Percentiles rank a stretch among this genome's conserved stretches.
These are phyloP conservation scores for Xylariales sp. DNA, from an alignment of 2,329 filamentous ascomycete species.

Conservation along the genomic window DNA sequence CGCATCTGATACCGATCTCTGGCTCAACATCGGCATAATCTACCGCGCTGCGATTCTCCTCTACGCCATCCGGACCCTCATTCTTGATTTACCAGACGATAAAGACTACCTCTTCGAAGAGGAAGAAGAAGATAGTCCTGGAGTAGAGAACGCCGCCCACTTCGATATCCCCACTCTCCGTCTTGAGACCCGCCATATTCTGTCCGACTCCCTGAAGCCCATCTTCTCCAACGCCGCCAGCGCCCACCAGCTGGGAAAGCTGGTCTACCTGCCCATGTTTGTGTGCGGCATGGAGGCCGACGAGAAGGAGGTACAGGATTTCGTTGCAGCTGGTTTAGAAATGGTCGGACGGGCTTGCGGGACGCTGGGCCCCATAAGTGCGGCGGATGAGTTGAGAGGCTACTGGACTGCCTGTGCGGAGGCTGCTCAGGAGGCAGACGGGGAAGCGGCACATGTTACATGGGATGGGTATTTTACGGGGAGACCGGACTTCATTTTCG, in stretches of 20 bases:
- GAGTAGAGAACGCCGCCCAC: no score
- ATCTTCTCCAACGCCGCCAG: constrained; percentile 9
- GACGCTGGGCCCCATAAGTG: constrained; percentile 13
- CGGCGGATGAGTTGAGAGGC: constrained; percentile 12
- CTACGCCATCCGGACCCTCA: constrained; percentile 12
- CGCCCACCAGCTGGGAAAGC: constrained; percentile 13
- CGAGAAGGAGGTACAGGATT: constrained; percentile 7
- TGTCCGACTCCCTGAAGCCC: constrained; percentile 9
- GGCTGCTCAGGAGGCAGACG: background rate
- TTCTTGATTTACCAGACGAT: constrained; percentile 11
- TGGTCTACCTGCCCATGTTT: constrained; percentile 14
- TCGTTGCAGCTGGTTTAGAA: constrained; percentile 10
- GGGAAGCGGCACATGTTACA: constrained; percentile 9
- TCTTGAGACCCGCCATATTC: constrained; percentile 5
- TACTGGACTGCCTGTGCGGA: constrained; percentile 13
- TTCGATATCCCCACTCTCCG: constrained; percentile 6
- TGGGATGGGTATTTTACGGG: constrained; percentile 13
- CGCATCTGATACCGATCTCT: constrained; percentile 8
- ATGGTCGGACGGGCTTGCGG: constrained; percentile 12
- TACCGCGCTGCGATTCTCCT: constrained; percentile 12
- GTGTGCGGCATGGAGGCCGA: constrained; percentile 13
- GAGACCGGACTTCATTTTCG: constrained; percentile 14
- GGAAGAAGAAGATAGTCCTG: no score
- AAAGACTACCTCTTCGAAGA: constrained; percentile 9
- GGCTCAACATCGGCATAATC: constrained; percentile 13